Evolutionary conservation across 495 filamentous ascomycete genomes (phyloP), one percentile per base, ranked within the genome.

Genomic region (Lasiosphaeriaceae sp.): DNA sequence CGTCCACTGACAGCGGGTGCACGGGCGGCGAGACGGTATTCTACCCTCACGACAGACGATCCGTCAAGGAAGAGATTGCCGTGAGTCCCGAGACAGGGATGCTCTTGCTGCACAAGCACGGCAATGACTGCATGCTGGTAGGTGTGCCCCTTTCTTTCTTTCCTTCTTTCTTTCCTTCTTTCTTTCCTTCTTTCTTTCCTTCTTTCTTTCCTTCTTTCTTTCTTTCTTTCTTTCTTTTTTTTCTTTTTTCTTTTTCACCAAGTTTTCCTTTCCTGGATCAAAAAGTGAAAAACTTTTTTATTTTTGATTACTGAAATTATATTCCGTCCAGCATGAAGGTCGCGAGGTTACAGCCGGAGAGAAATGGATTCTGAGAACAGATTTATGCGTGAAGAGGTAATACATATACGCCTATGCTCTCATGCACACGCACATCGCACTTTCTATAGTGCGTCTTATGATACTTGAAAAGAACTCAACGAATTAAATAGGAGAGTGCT

Each of bases 311-410:
- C 31, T 14, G 14, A 43, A 19, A 29, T 12, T 47, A 22, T 14
- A 23, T 35, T 9, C n/a, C 12, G 3, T 46, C 45, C 35, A 75
- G 73, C 93, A 96, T 73, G 92, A 97, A 69, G 91, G 91, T 8
- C 79, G 77, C 57, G 82, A 94, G 62, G 92, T 96, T 0, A 81
- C 68, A 0, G 76, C 79, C 43, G 93, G 92, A 14, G 91, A 96
- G 69, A 97, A 96, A 68, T 97, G 92, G 92, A 86, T 97, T 51
- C 79, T 97, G 50, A 76, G 93, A 53, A 96, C 87, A 50, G 93
- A 96, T 77, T 71, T 96, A 53, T 91, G 91, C 62, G 85, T 96
- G 19, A 81, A 66, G 62, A 74, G 59, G 55, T 67, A 39, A 23
- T n/a, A 17, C 44, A 9, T 9, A 31, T 31, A 31, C 26, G 9